These are phyloP conservation scores for Colletotrichum magnum DNA, from an alignment of 2,329 filamentous ascomycete genomes.

Conservation along the genomic window DNA sequence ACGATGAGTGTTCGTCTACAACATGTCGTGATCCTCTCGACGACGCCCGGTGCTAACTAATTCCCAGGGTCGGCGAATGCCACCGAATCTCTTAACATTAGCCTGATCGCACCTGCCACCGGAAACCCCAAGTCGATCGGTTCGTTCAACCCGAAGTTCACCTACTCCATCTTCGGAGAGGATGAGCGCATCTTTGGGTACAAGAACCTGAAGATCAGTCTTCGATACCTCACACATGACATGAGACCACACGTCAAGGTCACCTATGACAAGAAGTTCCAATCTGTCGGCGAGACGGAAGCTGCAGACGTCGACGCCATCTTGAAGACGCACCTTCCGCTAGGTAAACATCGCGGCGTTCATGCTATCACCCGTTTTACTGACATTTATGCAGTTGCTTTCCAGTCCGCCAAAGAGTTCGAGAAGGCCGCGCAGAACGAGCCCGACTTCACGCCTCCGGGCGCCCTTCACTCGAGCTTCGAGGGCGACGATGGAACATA, in stretches of 20 bases:
- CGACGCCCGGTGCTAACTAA: conserved; percentile 2
- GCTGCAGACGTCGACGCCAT: conserved; percentile 78
- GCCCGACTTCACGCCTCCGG: conserved; percentile 78
- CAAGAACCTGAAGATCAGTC: conserved; percentile 81
- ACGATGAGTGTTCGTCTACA: conserved; percentile 30
- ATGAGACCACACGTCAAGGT: conserved; percentile 83
- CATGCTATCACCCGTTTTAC: neutral
- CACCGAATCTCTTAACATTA: conserved; percentile 75
- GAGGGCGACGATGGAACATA: conserved; percentile 74
- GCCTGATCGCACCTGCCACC: conserved; percentile 66
- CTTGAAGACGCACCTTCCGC: conserved; percentile 77
- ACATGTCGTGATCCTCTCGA: neutral
- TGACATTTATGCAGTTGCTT: conserved; percentile 68
- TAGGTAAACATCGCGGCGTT: conserved; percentile 61
- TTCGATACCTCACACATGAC: conserved; percentile 78
- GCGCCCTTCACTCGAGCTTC: conserved; percentile 77
- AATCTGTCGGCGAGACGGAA: conserved; percentile 75
- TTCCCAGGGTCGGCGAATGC: conserved; percentile 69
- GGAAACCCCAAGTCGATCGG: conserved; percentile 69
- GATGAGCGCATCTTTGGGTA: conserved; percentile 94
- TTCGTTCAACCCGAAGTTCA: conserved; percentile 87
- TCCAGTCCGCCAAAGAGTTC: conserved; percentile 74
- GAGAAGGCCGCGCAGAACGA: conserved; percentile 60
- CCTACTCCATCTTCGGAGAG: conserved; percentile 94
- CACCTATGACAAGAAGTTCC: conserved; percentile 80